Base-by-base conservation (phyloP, 2,329 filamentous ascomycete species). In the Diaporthe sp. region DNA sequence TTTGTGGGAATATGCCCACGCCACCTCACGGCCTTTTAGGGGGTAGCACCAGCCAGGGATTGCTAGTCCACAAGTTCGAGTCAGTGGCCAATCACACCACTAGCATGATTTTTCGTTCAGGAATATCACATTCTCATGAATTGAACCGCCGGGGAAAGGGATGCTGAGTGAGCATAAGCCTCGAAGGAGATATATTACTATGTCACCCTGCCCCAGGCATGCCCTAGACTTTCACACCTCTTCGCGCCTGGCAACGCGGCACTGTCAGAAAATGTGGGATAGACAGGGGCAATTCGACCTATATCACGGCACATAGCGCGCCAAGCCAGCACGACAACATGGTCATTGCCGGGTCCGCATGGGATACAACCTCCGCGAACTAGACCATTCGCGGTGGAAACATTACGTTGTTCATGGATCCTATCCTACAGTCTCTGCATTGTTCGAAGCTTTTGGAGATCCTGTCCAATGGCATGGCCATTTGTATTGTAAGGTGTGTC, bases 1-100 rank as follows among this genome's bases (percentile, higher is more conserved):
- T 47, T 49, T 49, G 61, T 65, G 42, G 60, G 39, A 65, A 65
- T 65, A 39, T 65, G 60, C 60, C 55, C 57, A 60, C 31, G 55
- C 57, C 57, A 39, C 4, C 3, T 39, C 17, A 47, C 60, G 39
- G 39, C 25, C 39, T 65, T 47, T 44, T 47, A 63, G 37, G 39
- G 39, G 60, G 39, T 44, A 65, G 39, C 39, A 65, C 28, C 17
- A 47, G n/a, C 42, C 60, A 20, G 60, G 60, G 60, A 65, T 65
- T n/a, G 25, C 60, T 65, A 31, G 60, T 47, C 39, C 61, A 49
- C 17, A 15, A 1, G 6, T 34, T 65, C 42, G 61, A 65, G 61
- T 65, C 42, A 65, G 42, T n/a, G 28, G 22, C 39, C 42, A 65
- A 65, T 65, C 42, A 49, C 13, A 5, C 25, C 42, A 47, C 61